Percentiles rank a stretch among this genome's conserved stretches.
These are phyloP conservation scores for Yamadazyma songkhlaensis DNA, from an alignment of 1,139 yeast species.

Conservation along the genomic window DNA sequence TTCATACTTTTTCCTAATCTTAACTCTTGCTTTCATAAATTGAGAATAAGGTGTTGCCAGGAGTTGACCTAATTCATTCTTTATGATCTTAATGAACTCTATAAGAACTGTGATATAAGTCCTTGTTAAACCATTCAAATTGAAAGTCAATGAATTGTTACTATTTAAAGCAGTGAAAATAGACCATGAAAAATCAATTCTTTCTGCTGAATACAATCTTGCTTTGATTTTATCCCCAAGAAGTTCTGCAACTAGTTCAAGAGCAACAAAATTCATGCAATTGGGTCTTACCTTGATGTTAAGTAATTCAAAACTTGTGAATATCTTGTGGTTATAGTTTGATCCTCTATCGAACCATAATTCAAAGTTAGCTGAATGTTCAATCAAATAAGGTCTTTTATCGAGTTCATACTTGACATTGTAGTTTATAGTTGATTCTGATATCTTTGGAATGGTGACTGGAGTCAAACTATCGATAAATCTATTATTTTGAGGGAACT, in stretches of 20 bases:
- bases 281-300: background rate
- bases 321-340: conserved; percentile 22
- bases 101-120: conserved; percentile 31
- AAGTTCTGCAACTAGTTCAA: conserved; percentile 51
- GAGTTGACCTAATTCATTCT: conserved; percentile 14
- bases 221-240: conserved; percentile 37
- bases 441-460: background rate
- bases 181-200: conserved; percentile 54
- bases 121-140: conserved; percentile 45
- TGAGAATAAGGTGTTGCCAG: conserved; percentile 22
- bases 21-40: conserved; percentile 43
- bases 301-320: conserved; percentile 43
- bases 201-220: conserved; percentile 47
- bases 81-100: conserved; percentile 17
- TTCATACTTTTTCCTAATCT: conserved; percentile 42
- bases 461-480: conserved; percentile 6
- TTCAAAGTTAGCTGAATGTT: conserved; percentile 24
- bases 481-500: conserved; percentile 7
- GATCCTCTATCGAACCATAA: conserved; percentile 48
- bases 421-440: conserved; percentile 4
- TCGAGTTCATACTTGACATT: conserved; percentile 5
- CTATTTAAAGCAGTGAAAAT: conserved; percentile 50
- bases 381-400: conserved; percentile 8
- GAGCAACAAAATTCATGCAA: conserved; percentile 11
- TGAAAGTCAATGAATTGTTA: conserved; percentile 46